Evolutionary conservation across 2,329 filamentous ascomycete genomes (phyloP).

Genomic region (Epicoccum sorghinum): DNA sequence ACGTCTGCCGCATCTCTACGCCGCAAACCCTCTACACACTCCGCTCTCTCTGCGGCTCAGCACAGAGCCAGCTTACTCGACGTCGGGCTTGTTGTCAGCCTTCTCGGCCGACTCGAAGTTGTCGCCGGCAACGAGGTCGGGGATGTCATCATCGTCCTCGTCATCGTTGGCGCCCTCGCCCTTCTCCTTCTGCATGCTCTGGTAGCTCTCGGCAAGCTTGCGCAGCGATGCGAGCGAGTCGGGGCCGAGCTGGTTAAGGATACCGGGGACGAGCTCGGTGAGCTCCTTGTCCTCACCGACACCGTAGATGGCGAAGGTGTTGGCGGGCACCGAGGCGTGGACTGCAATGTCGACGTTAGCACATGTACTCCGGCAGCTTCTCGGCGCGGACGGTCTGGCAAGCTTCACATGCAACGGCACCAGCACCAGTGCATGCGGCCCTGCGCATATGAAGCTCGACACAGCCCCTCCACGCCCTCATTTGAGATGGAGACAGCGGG

Average conservation of each 20-base stretch:
- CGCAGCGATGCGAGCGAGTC: conserved; percentile 97
- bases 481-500: background rate
- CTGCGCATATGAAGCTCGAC: conserved; percentile 1
- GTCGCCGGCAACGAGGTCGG: conserved; percentile 94
- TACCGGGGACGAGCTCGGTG: conserved; percentile 97
- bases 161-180: conserved; percentile 70
- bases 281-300: conserved; percentile 99
- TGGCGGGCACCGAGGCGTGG: conserved; percentile 93
- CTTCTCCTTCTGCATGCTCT: conserved; percentile 96
- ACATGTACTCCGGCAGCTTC: background rate
- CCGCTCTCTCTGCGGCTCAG: conserved; percentile 17
- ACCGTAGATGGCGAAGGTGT: conserved; percentile 99
- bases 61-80: conserved; percentile 68
- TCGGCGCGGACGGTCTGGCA: background rate
- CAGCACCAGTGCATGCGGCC: background rate
- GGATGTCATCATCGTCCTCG: conserved; percentile 83
- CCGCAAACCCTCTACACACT: conserved; percentile 27
- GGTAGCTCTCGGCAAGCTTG: conserved; percentile 99
- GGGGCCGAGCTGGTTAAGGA: conserved; percentile 98
- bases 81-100: conserved; percentile 64
- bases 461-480: background rate
- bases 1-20: conserved; percentile 27
- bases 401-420: background rate
- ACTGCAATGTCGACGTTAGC: conserved; percentile 61
- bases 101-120: conserved; percentile 79